Evolutionary conservation across 129 eudicot genomes (phyloP), one percentile per base, ranked within the genome.

Genomic region (Ambrosia artemisiifolia): DNA sequence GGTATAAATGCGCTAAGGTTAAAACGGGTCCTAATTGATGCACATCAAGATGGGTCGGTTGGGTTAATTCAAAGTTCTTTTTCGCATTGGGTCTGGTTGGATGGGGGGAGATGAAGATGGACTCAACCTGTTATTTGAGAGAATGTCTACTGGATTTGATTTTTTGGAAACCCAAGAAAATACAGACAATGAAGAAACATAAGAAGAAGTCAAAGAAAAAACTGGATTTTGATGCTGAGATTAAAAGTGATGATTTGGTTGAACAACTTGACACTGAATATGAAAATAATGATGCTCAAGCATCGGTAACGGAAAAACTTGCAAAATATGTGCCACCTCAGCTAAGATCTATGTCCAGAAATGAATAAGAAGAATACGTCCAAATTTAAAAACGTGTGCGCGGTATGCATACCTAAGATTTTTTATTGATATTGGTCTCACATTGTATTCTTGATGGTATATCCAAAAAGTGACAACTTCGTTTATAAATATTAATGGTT

Each of bases 311-410:
- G 28, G 28, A 24, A 24, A 24, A 24, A 24, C 28, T 24, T 24
- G 28, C 28, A 24, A 24, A 24, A 24, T 24, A 24, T 24, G 28
- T 94, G 50, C 89, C 97, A 69, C 97, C 97, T 63, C 97, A 88
- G n/a, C 81, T 86, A 36, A 84, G 96, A 77, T 85, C 88, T 19
- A 34, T 48, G 28, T 24, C 28, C 28, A 24, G 28, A 24, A 24
- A 24, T 24, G 28, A 24, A 24, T 24, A 24, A 1, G 28, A 24
- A 24, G 28, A 24, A 24, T 24, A 24, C 28, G 28, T 1, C 28
- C 28, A 24, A 79, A 60, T 90, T 16, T 89, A 91, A 11, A 90
- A 80, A 81, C 84, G 85, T 48, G 51, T 94, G 65, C 79, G 96
- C 59, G 98, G 96, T 92, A 83, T 75, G 83, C 7, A 84, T 30